Evolutionary conservation across 129 eudicot species (phyloP).

Genomic region (Pseudognaphalium luteoalbum): DNA sequence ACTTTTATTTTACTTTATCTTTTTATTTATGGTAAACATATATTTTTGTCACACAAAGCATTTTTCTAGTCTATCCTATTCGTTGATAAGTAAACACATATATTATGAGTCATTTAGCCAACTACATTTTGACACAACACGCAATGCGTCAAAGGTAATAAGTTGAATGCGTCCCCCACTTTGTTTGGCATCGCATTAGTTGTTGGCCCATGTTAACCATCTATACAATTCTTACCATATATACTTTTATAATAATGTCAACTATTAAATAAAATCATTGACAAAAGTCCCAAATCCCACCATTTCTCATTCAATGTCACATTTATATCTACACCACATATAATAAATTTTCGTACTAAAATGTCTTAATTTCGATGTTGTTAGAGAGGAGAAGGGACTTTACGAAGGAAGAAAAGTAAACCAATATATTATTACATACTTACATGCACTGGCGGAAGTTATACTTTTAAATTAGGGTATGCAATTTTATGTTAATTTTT

Average conservation of each 20-base stretch:
- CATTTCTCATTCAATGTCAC: background rate
- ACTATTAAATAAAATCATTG: background rate
- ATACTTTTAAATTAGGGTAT: too few relatives aligned
- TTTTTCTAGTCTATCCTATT: background rate
- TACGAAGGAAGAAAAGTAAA: background rate
- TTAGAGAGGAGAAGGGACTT: background rate
- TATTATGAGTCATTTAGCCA: background rate
- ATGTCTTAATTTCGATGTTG: background rate
- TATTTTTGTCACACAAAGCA: background rate
- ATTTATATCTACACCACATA: background rate
- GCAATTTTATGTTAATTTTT: too few relatives aligned
- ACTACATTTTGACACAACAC: slow-evolving; percentile 5
- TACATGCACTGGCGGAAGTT: too few relatives aligned
- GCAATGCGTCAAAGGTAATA: slow-evolving; percentile 7
- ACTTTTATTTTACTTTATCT: too few relatives aligned
- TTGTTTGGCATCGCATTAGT: background rate
- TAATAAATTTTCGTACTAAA: too few relatives aligned
- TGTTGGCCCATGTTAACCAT: slow-evolving; percentile 15
- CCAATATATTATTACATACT: background rate
- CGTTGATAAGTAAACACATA: background rate
- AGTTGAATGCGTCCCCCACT: slow-evolving; percentile 20
- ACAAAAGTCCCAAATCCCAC: background rate
- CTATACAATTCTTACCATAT: background rate
- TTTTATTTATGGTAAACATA: too few relatives aligned
- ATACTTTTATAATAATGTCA: background rate